Percentiles rank a stretch among this genome's conserved stretches.
Conservation (phyloP, 1,284 basidiomycete genomes). For the Sphagnurus paluster region DNA sequence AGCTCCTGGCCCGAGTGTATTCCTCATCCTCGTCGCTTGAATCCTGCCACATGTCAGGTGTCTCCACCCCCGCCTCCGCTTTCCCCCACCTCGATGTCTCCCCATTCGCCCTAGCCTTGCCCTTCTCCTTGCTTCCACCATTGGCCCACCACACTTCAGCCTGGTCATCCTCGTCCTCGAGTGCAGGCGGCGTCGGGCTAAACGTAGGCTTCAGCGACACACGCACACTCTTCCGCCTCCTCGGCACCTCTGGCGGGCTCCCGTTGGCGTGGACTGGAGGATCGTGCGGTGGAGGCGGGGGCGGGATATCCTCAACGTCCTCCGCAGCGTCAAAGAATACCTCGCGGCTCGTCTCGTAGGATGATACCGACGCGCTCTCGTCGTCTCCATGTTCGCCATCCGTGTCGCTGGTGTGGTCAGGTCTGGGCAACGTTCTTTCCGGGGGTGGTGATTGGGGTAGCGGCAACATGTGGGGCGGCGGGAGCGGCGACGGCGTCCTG, state of each 20-base stretch:
- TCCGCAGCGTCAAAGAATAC: conserved; percentile 34
- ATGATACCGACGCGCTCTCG: conserved; percentile 49
- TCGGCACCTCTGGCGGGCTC: conserved; percentile 20
- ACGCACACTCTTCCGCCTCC: conserved; percentile 70
- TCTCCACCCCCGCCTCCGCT: conserved; percentile 1
- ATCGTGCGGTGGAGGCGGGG: conserved; percentile 3
- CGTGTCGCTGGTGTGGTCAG: background rate
- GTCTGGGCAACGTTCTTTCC: background rate
- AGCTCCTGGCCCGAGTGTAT: conserved; percentile 55
- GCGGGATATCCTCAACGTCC: background rate
- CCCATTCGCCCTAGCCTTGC: background rate
- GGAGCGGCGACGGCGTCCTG: conserved; percentile 46
- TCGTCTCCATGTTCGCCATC: conserved; percentile 26
- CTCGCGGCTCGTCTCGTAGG: conserved; percentile 63
- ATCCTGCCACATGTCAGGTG: conserved; percentile 63
- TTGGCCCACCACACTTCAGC: conserved; percentile 16
- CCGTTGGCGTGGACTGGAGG: conserved; percentile 22
- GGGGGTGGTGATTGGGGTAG: background rate
- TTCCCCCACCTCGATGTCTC: background rate
- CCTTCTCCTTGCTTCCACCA: background rate
- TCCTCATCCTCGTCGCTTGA: conserved; percentile 73
- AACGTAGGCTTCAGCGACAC: conserved; percentile 73
- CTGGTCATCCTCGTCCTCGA: conserved; percentile 56
- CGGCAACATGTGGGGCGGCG: background rate
- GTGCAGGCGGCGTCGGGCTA: conserved; percentile 64